Evolutionary conservation across 108 stramenopile species (phyloP), one percentile per base, ranked within the genome.

Genomic region (Pseudonitzschia delicatissima): DNA sequence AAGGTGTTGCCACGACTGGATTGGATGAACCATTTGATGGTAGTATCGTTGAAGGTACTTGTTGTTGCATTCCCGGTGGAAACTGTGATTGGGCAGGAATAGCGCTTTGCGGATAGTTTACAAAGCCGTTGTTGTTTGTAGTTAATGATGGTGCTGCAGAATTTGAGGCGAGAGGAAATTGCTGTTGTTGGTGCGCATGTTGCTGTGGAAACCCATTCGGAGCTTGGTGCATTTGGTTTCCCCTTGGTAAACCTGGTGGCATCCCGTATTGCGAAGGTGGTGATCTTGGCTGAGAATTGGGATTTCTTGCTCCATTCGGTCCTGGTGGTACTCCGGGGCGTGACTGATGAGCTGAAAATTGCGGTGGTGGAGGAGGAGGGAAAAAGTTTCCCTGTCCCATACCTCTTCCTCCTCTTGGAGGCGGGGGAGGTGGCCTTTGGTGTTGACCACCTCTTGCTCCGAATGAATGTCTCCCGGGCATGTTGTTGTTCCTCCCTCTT

Each of bases 261-360:
- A 12, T 9, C 4, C 53, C 32, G n/a, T 55, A 33, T 17, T 4
- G 20, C 51, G 27, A n/a, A 17, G 33, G 31, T 55, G 5, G 53
- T n/a, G 32, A 6, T 23, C 31, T 15, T 27, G 67, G 74, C 42
- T 23, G 47, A 44, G 47, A 48, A 17, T 2, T 48, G 21, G 21
- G 21, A 21, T 48, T n/a, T 48, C 47, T 23, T 48, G 2, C 29
- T 55, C 8, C 29, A 55, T 55, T 42, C n/a, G n/a, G n/a, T n/a
- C n/a, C 40, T 42, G 15, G 15, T 42, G 11, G 40, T 13, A 11
- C 40, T 42, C 40, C 40, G 11, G 29, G 53, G 15, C 27, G 33
- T 55, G 53, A 29, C 7, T 39, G 66, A 35, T 52, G 74, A 29
- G 67, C 67, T n/a, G n/a, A n/a, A n/a, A n/a, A n/a, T 12, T 21